phyloP scores from a whole-genome alignment of 1,139 yeast genomes.

The Hyphopichia wangnamkhiaoensis region DNA sequence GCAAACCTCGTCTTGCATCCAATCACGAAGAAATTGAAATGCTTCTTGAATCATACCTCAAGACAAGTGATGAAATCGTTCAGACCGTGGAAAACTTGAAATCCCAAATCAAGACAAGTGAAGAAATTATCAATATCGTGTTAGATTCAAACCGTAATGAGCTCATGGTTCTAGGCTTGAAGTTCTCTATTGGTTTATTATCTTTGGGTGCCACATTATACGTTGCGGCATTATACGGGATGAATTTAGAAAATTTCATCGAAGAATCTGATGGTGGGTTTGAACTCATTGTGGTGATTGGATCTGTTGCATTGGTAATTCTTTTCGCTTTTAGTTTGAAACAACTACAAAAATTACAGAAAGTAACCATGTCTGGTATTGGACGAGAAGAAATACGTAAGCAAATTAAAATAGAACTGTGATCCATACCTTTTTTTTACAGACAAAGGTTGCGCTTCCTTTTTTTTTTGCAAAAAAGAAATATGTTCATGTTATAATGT shows the following conservation, averaged over 20 bases:
- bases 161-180: conserved; percentile 46
- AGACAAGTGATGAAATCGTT: conserved; percentile 46
- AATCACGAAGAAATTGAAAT: conserved; percentile 44
- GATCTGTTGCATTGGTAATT: conserved; percentile 25
- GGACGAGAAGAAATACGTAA: conserved; percentile 9
- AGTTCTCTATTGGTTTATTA: conserved; percentile 42
- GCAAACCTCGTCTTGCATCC: conserved; percentile 17
- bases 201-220: conserved; percentile 43
- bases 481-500: too few relatives aligned
- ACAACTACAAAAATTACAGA: conserved; percentile 35
- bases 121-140: conserved; percentile 47
- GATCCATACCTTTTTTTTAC: not conserved
- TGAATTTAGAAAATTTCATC: conserved; percentile 40
- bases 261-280: conserved; percentile 40
- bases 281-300: conserved; percentile 30
- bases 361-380: conserved; percentile 42
- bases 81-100: conserved; percentile 44
- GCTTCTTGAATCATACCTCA: conserved; percentile 45
- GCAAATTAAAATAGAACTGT: conserved; percentile 1
- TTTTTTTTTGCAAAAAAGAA: too few relatives aligned
- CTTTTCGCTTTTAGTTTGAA: conserved; percentile 30
- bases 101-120: conserved; percentile 47
- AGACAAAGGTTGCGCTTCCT: not conserved
- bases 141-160: conserved; percentile 50
- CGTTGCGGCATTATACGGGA: conserved; percentile 46